phyloP scores from a whole-genome alignment of 2,329 filamentous ascomycete genomes.

The Ceratocystis cacaofunesta region DNA sequence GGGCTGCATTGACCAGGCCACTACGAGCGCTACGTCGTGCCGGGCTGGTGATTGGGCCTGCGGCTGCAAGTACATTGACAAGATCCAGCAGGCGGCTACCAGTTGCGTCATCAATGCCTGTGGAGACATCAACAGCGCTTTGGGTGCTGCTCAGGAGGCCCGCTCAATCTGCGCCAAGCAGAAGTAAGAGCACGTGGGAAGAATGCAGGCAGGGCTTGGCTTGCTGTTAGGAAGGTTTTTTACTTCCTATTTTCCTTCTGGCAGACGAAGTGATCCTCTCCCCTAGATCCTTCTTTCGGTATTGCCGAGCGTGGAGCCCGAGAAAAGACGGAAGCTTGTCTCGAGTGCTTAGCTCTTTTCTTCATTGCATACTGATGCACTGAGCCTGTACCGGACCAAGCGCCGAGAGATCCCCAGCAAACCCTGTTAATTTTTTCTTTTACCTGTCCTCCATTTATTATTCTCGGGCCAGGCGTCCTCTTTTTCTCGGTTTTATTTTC shows the following conservation, averaged over 20 bases:
- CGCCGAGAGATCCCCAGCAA: background rate
- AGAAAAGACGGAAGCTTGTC: background rate
- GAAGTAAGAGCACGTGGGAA: background rate
- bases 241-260: background rate
- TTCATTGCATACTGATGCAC: background rate
- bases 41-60: constrained; percentile 5
- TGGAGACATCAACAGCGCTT: background rate
- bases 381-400: background rate
- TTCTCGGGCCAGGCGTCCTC: too few relatives aligned
- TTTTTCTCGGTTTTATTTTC: too few relatives aligned
- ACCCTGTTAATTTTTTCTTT: background rate
- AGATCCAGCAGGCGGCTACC: constrained; percentile 7
- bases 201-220: background rate
- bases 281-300: background rate
- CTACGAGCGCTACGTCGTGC: background rate
- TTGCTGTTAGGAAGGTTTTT: background rate
- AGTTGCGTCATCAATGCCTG: background rate
- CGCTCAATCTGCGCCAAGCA: background rate
- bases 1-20: constrained; percentile 9
- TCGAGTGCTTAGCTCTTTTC: background rate
- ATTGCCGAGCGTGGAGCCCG: background rate
- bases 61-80: constrained; percentile 4
- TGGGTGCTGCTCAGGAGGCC: constrained; percentile 3
- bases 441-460: background rate
- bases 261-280: background rate